A percentile compares a stretch with the other conserved stretches of the same genome.
These are phyloP conservation scores for Paraphaeosphaeria minitans DNA, from an alignment of 2,329 filamentous ascomycete genomes.

Conservation along the genomic window DNA sequence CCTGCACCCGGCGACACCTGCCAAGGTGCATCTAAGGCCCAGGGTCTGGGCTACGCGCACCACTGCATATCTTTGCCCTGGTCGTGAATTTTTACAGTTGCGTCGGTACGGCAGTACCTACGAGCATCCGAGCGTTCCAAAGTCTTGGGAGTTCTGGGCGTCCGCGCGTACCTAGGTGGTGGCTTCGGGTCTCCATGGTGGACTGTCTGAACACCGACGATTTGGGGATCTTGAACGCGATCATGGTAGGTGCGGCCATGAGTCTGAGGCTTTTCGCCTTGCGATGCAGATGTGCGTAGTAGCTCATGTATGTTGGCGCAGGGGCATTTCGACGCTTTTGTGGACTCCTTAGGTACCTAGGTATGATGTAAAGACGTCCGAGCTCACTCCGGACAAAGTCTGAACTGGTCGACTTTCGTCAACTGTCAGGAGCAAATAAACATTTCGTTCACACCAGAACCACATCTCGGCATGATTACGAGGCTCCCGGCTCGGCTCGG, in stretches of 20 bases:
- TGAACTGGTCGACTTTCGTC: no score
- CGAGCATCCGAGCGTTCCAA: not conserved
- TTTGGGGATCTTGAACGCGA: not conserved
- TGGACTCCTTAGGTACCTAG: no score
- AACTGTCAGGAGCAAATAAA: no score
- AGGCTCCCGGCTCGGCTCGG: not conserved
- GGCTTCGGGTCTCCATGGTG: constrained; percentile 6
- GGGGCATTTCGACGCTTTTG: no score
- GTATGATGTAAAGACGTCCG: no score
- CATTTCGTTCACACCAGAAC: no score
- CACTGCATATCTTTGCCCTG: not conserved
- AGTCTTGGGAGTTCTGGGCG: not conserved
- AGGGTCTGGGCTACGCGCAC: not conserved
- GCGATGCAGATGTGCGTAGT: not conserved
- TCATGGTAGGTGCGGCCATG: not conserved
- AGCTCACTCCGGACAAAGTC: no score
- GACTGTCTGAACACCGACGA: not conserved
- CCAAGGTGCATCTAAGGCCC: not conserved
- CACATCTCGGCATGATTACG: no score
- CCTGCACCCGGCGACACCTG: not conserved
- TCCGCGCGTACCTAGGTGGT: not conserved
- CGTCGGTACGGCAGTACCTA: not conserved
- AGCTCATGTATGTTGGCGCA: no score
- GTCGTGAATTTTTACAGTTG: not conserved
- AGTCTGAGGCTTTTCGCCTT: not conserved